These are phyloP conservation scores for Phialophora macrospora DNA, from an alignment of 2,329 filamentous ascomycete species.

Conservation along the genomic window DNA sequence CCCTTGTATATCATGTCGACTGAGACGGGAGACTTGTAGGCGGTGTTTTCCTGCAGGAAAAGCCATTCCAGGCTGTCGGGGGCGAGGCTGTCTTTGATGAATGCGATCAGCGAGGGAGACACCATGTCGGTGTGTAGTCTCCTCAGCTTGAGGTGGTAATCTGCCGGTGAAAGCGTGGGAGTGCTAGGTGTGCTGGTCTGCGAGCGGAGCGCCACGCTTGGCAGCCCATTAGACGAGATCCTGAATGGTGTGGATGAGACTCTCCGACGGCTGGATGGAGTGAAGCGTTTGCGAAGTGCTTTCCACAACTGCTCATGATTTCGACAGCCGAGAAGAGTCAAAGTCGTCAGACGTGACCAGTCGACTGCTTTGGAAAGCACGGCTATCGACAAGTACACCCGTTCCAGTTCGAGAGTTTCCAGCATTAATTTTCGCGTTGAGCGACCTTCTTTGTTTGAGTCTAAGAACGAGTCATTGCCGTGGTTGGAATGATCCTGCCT, in stretches of 20 bases:
- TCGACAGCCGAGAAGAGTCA: conserved; percentile 75
- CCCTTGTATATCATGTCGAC: conserved; percentile 74
- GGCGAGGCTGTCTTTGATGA: conserved; percentile 76
- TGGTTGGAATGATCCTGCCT: conserved; percentile 13
- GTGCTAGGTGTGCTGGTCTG: conserved; percentile 40
- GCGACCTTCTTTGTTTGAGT: conserved; percentile 41
- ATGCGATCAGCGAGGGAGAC: conserved; percentile 70
- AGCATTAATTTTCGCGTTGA: conserved; percentile 65
- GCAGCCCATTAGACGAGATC: conserved; percentile 73
- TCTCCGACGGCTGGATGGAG: conserved; percentile 48
- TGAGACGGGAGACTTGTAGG: conserved; percentile 62
- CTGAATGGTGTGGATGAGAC: conserved; percentile 61
- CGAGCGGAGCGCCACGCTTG: conserved; percentile 62
- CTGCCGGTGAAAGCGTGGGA: conserved; percentile 41
- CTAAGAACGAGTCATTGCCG: conserved; percentile 22
- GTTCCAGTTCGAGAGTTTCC: conserved; percentile 75
- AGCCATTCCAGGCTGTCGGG: conserved; percentile 80
- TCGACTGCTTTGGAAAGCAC: conserved; percentile 74
- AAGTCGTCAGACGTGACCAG: conserved; percentile 71
- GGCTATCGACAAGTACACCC: conserved; percentile 72
- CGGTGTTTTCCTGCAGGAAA: conserved; percentile 71
- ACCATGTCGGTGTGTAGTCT: conserved; percentile 76
- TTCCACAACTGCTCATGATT: conserved; percentile 78
- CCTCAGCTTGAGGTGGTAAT: conserved; percentile 70
- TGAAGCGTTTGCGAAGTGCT: conserved; percentile 67